Conservation (phyloP, 805 yeast genomes). For the Vanderwaltozyma verrucispora region DNA sequence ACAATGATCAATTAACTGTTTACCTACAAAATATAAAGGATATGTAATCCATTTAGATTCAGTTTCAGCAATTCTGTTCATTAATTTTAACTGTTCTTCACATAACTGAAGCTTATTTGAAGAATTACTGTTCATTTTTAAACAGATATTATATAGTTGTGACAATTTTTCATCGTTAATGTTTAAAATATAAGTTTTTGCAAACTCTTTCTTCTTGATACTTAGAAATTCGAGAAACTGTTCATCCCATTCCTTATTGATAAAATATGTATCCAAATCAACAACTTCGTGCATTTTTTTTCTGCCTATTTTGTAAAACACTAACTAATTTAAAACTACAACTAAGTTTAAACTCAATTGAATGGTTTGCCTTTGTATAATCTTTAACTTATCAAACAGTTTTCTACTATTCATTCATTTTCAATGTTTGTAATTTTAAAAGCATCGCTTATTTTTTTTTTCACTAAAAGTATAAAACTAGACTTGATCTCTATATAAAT, state of each 20-base stretch:
- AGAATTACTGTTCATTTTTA: constrained; percentile 2
- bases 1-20: constrained; percentile 27
- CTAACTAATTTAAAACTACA: too few relatives aligned
- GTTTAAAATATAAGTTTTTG: constrained; percentile 2
- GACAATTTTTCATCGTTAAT: constrained; percentile 3
- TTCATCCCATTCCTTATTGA: constrained; percentile 7
- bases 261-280: constrained; percentile 8
- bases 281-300: neutral
- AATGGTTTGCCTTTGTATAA: too few relatives aligned
- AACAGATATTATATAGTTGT: constrained; percentile 10
- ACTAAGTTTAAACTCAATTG: too few relatives aligned
- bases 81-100: constrained; percentile 34
- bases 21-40: constrained; percentile 15
- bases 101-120: constrained; percentile 15
- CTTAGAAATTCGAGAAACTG: constrained; percentile 9
- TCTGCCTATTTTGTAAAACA: too few relatives aligned
- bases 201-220: neutral
- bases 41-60: constrained; percentile 41
- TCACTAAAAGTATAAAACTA: too few relatives aligned
- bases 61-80: constrained; percentile 44
- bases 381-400: too few relatives aligned
- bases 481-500: too few relatives aligned
- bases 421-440: too few relatives aligned
- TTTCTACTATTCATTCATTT: too few relatives aligned
- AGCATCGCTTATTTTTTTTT: too few relatives aligned